phyloP scores from a whole-genome alignment of 1,284 basidiomycete genomes.

The Cutaneotrichosporon dermatis region DNA sequence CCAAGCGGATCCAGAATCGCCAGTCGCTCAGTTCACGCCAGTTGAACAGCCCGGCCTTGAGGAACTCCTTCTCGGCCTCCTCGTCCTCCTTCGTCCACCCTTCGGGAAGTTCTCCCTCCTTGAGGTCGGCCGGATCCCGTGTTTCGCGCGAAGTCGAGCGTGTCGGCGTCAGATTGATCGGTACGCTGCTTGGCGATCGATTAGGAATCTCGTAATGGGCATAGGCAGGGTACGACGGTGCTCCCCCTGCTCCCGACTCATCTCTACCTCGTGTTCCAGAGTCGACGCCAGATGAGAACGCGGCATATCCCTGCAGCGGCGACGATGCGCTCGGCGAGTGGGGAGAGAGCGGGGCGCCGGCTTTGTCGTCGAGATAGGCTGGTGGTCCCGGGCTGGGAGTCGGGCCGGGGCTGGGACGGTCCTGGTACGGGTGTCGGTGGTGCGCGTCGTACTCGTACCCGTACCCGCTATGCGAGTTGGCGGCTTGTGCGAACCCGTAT shows the following conservation, averaged over 20 bases:
- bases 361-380: no score
- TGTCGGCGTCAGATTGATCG: no score
- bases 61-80: slow-evolving; percentile 42
- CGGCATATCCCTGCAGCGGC: no score
- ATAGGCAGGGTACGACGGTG: slow-evolving; percentile 4
- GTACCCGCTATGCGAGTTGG: neutral
- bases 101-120: slow-evolving; percentile 24
- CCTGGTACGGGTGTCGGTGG: neutral
- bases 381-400: no score
- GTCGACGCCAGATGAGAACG: no score
- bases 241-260: no score
- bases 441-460: neutral
- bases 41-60: slow-evolving; percentile 50
- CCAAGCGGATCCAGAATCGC: slow-evolving; percentile 55
- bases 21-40: slow-evolving; percentile 51
- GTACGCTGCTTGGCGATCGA: no score
- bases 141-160: no score
- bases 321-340: no score
- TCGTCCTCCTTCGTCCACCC: slow-evolving; percentile 45
- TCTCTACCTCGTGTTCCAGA: no score
- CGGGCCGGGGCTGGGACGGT: neutral
- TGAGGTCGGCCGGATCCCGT: neutral
- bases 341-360: no score
- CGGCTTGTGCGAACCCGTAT: neutral
- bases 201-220: slow-evolving; percentile 7